These are phyloP conservation scores for Russula compacta DNA, from an alignment of 768 basidiomycete genomes.

Conservation along the genomic window DNA sequence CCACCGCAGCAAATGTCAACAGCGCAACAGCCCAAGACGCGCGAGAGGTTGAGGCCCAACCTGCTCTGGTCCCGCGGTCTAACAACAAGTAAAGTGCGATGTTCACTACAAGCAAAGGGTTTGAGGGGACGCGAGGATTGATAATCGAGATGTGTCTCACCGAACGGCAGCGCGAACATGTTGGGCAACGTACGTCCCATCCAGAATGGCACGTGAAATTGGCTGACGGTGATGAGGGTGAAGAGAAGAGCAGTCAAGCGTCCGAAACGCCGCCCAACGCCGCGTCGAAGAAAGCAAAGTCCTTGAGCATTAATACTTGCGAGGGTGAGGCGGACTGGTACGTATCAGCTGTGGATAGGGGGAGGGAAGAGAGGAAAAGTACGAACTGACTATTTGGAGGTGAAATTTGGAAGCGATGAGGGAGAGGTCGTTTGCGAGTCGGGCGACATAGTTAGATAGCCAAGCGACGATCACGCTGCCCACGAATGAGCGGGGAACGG, in stretches of 20 bases:
- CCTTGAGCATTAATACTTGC: conserved; percentile 54
- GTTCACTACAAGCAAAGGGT: conserved; percentile 39
- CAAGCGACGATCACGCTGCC: conserved; percentile 66
- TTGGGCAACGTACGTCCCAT: conserved; percentile 91
- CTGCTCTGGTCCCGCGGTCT: conserved; percentile 33
- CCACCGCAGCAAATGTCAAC: conserved; percentile 55
- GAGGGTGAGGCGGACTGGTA: conserved; percentile 63
- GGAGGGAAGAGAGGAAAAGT: background rate
- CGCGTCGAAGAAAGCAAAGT: conserved; percentile 54
- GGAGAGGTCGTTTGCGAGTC: conserved; percentile 34
- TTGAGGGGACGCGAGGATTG: background rate
- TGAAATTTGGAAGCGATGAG: conserved; percentile 49
- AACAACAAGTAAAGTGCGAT: conserved; percentile 43
- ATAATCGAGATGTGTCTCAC: conserved; percentile 33
- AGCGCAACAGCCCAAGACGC: conserved; percentile 42
- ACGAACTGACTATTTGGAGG: conserved; percentile 62
- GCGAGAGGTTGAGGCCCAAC: conserved; percentile 28
- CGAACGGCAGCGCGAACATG: conserved; percentile 78
- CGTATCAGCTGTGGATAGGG: background rate
- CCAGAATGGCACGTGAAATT: conserved; percentile 92
- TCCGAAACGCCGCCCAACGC: conserved; percentile 59
- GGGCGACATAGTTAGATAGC: conserved; percentile 41
- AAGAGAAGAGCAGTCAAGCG: conserved; percentile 47
- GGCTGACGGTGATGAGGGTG: conserved; percentile 60
- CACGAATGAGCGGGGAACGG: conserved; percentile 81